phyloP scores from a whole-genome alignment of 2,329 filamentous ascomycete genomes.

The Monosporascus ibericus region DNA sequence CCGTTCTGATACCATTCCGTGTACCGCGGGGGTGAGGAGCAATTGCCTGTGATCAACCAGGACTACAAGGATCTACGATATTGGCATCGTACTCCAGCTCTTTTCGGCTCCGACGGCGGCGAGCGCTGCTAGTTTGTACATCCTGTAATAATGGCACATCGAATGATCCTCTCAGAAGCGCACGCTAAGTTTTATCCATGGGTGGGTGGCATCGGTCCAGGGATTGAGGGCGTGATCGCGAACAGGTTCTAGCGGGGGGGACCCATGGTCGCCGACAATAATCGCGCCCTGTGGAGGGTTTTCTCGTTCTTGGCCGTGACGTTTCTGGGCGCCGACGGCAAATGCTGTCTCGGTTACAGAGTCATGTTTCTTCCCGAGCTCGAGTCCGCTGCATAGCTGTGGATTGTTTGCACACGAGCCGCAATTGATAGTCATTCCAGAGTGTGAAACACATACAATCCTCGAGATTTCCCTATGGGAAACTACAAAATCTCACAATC shows the following conservation, averaged over 20 bases:
- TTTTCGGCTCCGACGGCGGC: not conserved
- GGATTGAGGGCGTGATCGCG: conserved; percentile 13
- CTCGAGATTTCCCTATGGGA: not conserved
- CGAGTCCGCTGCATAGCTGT: not conserved
- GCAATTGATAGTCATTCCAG: not conserved
- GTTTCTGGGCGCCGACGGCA: not conserved
- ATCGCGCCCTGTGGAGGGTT: not conserved
- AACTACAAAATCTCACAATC: not conserved
- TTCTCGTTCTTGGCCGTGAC: not conserved
- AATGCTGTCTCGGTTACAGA: not conserved
- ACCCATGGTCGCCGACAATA: not conserved
- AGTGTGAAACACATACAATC: not conserved
- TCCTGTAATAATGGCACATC: conserved; percentile 2
- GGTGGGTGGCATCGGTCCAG: conserved; percentile 9
- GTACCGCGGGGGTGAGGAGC: not conserved
- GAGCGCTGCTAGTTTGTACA: not conserved
- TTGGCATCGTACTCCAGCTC: too few relatives aligned
- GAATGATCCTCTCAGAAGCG: conserved; percentile 15
- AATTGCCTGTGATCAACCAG: too few relatives aligned
- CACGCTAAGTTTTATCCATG: conserved; percentile 11
- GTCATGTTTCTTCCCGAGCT: not conserved
- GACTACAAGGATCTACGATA: too few relatives aligned
- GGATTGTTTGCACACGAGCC: not conserved
- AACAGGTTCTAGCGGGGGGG: conserved; percentile 11
- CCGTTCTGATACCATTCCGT: not conserved